phyloP scores from a whole-genome alignment of 495 filamentous ascomycete genomes.

The Penicillium egyptiacum region DNA sequence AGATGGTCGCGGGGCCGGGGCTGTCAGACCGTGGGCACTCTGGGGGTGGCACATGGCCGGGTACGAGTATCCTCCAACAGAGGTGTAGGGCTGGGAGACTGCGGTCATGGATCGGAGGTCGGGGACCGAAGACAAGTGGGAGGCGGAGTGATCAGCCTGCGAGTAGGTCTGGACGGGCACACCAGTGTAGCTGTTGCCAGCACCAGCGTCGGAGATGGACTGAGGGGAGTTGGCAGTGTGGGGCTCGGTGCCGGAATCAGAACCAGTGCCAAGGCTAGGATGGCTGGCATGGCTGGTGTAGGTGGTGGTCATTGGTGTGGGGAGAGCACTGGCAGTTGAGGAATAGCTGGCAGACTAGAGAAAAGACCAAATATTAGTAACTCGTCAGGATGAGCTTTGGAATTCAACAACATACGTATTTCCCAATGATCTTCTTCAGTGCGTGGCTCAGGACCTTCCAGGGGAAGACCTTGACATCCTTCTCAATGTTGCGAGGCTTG shows the following conservation, averaged over 20 bases:
- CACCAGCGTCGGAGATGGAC: constrained; percentile 42
- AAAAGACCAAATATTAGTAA: constrained; percentile 15
- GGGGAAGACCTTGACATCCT: constrained; percentile 96
- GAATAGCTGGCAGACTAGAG: constrained; percentile 53
- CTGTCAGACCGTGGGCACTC: constrained; percentile 24
- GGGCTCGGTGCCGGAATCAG: constrained; percentile 44
- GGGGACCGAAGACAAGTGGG: constrained; percentile 26
- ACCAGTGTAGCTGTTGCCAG: constrained; percentile 34
- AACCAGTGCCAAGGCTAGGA: constrained; percentile 29
- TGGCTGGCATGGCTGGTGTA: constrained; percentile 34
- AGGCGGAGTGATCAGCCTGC: constrained; percentile 22
- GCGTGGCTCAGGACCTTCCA: constrained; percentile 83
- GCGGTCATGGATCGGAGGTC: constrained; percentile 36
- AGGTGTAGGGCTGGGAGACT: constrained; percentile 34
- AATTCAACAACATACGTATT: constrained; percentile 74
- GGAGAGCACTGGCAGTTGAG: constrained; percentile 48
- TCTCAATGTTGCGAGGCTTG: constrained; percentile 96
- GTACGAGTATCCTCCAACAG: constrained; percentile 37
- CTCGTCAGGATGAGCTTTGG: neutral
- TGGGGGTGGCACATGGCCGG: constrained; percentile 40
- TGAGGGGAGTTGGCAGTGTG: constrained; percentile 45
- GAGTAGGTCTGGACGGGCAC: constrained; percentile 33
- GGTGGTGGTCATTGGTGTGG: constrained; percentile 37
- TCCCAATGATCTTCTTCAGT: constrained; percentile 94
- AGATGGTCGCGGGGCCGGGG: constrained; percentile 26